These are phyloP conservation scores for Spiraea crenata DNA, from an alignment of 331 rosid species.

Conservation along the genomic window DNA sequence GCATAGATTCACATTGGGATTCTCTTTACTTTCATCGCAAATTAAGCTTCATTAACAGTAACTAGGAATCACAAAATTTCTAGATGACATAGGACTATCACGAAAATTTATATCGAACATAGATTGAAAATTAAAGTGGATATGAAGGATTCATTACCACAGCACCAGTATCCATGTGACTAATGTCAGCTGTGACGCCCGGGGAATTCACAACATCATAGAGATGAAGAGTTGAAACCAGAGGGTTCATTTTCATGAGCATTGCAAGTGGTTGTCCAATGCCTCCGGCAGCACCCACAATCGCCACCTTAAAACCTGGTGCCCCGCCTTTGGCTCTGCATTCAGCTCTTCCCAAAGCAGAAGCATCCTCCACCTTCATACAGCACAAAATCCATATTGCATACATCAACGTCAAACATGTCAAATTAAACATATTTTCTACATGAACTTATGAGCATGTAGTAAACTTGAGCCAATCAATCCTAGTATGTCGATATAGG, in stretches of 20 bases:
- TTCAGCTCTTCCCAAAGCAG: conserved; percentile 33
- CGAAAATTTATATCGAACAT: neutral
- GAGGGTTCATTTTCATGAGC: conserved; percentile 93
- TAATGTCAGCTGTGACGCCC: conserved; percentile 92
- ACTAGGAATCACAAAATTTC: neutral
- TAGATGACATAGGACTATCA: neutral
- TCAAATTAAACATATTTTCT: neutral
- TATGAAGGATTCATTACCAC: conserved; percentile 49
- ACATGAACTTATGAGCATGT: neutral
- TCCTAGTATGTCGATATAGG: too few relatives aligned
- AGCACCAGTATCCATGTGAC: conserved; percentile 96
- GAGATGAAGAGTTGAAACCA: conserved; percentile 93
- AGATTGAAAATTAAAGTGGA: neutral
- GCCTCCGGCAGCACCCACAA: conserved; percentile 80
- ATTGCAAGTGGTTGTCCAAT: conserved; percentile 89
- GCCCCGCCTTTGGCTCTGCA: conserved; percentile 92
- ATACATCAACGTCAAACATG: neutral
- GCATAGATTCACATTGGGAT: neutral
- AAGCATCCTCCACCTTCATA: conserved; percentile 44
- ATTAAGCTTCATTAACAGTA: neutral
- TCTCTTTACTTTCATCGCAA: neutral
- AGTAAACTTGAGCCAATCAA: too few relatives aligned
- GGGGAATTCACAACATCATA: conserved; percentile 96
- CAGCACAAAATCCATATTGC: neutral
- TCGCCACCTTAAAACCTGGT: conserved; percentile 70